Base-by-base conservation (phyloP, 2,329 filamentous ascomycete species). In the Epichloe glyceriae region DNA sequence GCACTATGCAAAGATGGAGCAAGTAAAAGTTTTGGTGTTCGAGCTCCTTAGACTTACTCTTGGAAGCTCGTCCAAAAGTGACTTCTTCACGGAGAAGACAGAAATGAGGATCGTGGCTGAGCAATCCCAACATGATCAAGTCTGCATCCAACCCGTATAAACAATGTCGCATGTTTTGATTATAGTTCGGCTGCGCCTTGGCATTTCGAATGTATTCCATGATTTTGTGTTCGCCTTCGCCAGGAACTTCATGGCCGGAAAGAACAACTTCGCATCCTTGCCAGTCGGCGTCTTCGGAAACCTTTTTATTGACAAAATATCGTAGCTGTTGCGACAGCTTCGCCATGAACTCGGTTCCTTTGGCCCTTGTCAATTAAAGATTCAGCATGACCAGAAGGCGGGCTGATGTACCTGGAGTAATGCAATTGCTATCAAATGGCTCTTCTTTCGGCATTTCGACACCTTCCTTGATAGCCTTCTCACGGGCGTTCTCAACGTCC, bases 191-290 rank as follows among this genome's bases (percentile, higher is more conserved):
- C 68, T 98, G 93, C 46, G 91, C 89, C 74, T 97, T 97, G 55
- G 93, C 88, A 68, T 94, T 88, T 59, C 93, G 86, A 67, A 98
- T 98, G 69, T 98, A 98, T 70, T 98, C 94, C 93, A 98, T 98
- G 70, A 98, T 95, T 73, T 98, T 98, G 74, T 98, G 93, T 69
- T 98, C 93, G 61, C 93, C 93, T 70, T 98, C 94, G 60, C 93
- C 93, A 6, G 93, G 93, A 26, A 97, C 91, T 68, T 98, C 94
- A 64, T 98, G 94, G 50, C 94, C 93, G 5, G 93, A 98, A 53
- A 98, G 78, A 49, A 98, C 89, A 60, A 98, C 84, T 64, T 97
- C 90, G 57, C 94, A 93, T 53, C 87, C 87, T 70, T 98, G 93
- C 93, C 93, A 98, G 62, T 98, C 93, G 46, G 84, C 81, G 67